phyloP scores from a whole-genome alignment of 1,284 basidiomycete genomes.

The Wolfiporia cocos region DNA sequence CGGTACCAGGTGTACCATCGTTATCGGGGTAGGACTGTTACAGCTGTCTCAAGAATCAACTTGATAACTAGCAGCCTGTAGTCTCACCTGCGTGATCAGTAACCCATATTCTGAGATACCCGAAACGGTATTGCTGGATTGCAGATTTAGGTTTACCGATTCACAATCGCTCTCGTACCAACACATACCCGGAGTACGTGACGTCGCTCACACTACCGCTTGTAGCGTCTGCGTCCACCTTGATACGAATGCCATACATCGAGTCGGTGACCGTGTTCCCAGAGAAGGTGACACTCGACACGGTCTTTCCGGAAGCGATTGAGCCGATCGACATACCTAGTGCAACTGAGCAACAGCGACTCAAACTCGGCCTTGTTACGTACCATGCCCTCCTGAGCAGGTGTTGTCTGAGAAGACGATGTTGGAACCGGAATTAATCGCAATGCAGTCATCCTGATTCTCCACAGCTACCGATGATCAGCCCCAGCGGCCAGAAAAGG shows the following conservation, averaged over 20 bases:
- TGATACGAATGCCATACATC: conserved; percentile 24
- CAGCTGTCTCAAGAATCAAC: too few species aligned
- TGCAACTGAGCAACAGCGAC: not conserved
- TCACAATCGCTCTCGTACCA: too few species aligned
- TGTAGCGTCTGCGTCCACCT: conserved; percentile 29
- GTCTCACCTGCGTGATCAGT: conserved; percentile 30
- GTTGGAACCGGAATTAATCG: conserved; percentile 51
- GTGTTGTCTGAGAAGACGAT: conserved; percentile 48
- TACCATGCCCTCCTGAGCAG: conserved; percentile 52
- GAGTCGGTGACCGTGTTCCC: conserved; percentile 35
- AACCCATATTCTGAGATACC: conserved; percentile 28
- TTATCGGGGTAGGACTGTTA: conserved; percentile 30
- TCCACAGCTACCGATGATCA: conserved; percentile 3
- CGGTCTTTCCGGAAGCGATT: conserved; percentile 37
- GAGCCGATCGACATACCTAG: conserved; percentile 34
- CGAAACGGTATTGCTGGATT: conserved; percentile 1
- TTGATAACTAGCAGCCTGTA: too few species aligned
- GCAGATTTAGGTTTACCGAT: too few species aligned
- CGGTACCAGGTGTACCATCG: conserved; percentile 32
- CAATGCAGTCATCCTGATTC: conserved; percentile 56
- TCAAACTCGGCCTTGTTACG: too few species aligned
- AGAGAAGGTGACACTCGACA: conserved; percentile 39
- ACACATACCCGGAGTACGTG: conserved; percentile 29
- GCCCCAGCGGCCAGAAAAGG: too few species aligned
- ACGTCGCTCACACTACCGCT: conserved; percentile 27